Evolutionary conservation across 345 rosid genomes (phyloP).

Genomic region (Carallia pectinifolia): DNA sequence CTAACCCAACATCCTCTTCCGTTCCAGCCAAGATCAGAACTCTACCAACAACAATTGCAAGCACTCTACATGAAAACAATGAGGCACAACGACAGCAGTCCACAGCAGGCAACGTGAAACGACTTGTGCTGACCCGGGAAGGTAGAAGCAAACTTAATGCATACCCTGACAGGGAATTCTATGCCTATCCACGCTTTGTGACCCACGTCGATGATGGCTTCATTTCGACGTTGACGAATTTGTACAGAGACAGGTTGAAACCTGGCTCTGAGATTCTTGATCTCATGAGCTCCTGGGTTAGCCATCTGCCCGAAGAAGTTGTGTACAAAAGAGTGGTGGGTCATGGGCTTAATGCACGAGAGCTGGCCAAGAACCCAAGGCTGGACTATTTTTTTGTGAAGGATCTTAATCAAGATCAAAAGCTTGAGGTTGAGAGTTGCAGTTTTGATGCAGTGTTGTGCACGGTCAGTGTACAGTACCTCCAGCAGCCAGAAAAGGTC

Average conservation of each 20-base stretch:
- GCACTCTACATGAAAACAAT: conserved; percentile 29
- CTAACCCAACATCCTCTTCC: conserved; percentile 16
- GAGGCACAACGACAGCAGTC: conserved; percentile 30
- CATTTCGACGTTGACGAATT: conserved; percentile 60
- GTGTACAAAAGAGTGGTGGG: conserved; percentile 74
- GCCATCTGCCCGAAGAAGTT: conserved; percentile 73
- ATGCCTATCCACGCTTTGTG: conserved; percentile 72
- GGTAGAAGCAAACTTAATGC: conserved; percentile 62
- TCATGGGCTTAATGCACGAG: conserved; percentile 91
- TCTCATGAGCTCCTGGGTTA: conserved; percentile 92
- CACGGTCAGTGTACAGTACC: conserved; percentile 81
- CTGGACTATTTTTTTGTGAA: conserved; percentile 60
- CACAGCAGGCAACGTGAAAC: conserved; percentile 59
- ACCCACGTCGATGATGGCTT: conserved; percentile 80
- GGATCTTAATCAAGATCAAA: conserved; percentile 65
- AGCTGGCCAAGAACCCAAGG: conserved; percentile 72
- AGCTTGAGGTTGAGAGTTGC: conserved; percentile 46
- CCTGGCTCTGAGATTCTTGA: conserved; percentile 73
- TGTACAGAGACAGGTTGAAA: conserved; percentile 55
- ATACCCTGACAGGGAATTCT: conserved; percentile 65
- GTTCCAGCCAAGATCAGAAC: conserved; percentile 19
- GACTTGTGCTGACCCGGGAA: conserved; percentile 61
- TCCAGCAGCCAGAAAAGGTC: conserved; percentile 89
- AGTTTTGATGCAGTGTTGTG: conserved; percentile 78
- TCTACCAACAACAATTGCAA: conserved; percentile 26